A percentile compares a stretch with the other conserved stretches of the same genome.
phyloP scores from a whole-genome alignment of 148 eudicot species.

The Heliosperma pusillum region DNA sequence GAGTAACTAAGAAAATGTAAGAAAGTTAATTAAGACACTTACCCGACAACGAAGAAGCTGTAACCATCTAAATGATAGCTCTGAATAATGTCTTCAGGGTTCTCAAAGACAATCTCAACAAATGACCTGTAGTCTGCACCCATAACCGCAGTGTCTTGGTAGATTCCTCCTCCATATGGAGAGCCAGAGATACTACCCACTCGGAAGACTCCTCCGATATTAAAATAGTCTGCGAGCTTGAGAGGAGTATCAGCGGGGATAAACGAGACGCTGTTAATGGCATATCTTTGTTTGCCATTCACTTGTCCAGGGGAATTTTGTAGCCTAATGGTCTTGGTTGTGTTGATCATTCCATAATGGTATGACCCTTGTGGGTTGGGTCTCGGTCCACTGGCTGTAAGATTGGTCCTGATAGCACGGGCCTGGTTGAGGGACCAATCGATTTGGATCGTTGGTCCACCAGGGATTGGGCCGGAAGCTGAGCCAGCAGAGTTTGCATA shows the following conservation, averaged over 20 bases:
- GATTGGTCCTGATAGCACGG: slow-evolving; percentile 86
- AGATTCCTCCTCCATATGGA: slow-evolving; percentile 65
- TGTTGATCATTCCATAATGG: slow-evolving; percentile 92
- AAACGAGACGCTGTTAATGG: slow-evolving; percentile 84
- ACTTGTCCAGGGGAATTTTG: slow-evolving; percentile 73
- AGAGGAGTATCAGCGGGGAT: slow-evolving; percentile 81
- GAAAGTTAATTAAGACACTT: slow-evolving; percentile 21
- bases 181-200: slow-evolving; percentile 60
- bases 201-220: slow-evolving; percentile 73
- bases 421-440: slow-evolving; percentile 97
- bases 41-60: slow-evolving; percentile 94
- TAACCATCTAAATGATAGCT: slow-evolving; percentile 88
- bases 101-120: slow-evolving; percentile 81
- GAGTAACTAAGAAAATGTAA: neutral
- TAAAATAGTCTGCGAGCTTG: slow-evolving; percentile 85
- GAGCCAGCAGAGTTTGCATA: slow-evolving; percentile 63
- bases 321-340: slow-evolving; percentile 66
- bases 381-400: slow-evolving; percentile 97
- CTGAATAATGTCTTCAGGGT: slow-evolving; percentile 64
- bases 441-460: slow-evolving; percentile 82
- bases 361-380: slow-evolving; percentile 98
- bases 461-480: slow-evolving; percentile 78
- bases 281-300: slow-evolving; percentile 80
- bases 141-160: slow-evolving; percentile 75
- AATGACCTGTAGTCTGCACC: slow-evolving; percentile 63